phyloP scores from a whole-genome alignment of 2,329 filamentous ascomycete species.

The Proliferodiscus dingleyae region DNA sequence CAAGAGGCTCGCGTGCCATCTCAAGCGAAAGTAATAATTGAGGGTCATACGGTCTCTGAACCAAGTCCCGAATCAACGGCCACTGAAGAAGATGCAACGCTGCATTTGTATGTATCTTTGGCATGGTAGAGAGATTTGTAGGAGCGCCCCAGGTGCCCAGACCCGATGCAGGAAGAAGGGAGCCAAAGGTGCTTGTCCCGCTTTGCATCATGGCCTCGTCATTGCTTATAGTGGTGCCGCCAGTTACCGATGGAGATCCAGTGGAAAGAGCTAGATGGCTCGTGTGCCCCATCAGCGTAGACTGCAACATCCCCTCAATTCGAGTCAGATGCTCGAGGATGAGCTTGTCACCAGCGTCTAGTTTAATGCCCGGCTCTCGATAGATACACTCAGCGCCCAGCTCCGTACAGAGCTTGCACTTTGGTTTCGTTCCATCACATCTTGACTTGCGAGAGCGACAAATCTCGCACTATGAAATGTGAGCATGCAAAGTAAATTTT shows the following conservation, averaged over 20 bases:
- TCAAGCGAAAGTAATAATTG: constrained; percentile 78
- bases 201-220: constrained; percentile 47
- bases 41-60: constrained; percentile 72
- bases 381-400: constrained; percentile 80
- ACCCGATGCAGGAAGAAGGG: constrained; percentile 56
- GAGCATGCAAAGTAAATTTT: constrained; percentile 9
- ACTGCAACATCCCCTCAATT: constrained; percentile 75
- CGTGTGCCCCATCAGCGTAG: constrained; percentile 50
- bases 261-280: constrained; percentile 53
- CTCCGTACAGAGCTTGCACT: constrained; percentile 79
- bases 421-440: constrained; percentile 74
- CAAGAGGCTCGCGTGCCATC: constrained; percentile 72
- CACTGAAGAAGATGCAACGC: constrained; percentile 74
- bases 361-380: constrained; percentile 79
- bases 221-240: constrained; percentile 55
- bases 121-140: constrained; percentile 78
- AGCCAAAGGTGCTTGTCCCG: constrained; percentile 41
- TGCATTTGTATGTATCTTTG: constrained; percentile 77
- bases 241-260: constrained; percentile 61
- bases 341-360: constrained; percentile 80
- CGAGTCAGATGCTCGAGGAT: constrained; percentile 74
- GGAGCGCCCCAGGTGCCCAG: constrained; percentile 66
- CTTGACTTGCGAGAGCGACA: constrained; percentile 76
- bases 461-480: constrained; percentile 62
- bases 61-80: constrained; percentile 73